Conservation (phyloP, 345 rosid genomes). For the Eucalyptus leucophloia region DNA sequence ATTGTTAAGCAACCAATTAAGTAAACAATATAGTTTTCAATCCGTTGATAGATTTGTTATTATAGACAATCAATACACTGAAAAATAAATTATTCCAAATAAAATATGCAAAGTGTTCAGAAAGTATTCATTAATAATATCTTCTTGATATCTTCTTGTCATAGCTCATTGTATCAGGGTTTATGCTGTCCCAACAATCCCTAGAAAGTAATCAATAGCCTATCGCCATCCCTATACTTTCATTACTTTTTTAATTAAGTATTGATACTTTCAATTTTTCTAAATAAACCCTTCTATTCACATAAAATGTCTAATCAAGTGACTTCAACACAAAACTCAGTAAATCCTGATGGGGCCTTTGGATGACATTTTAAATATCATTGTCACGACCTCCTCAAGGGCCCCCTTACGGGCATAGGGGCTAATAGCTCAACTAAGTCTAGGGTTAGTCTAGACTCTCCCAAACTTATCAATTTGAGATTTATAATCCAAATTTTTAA, state of each 20-base stretch:
- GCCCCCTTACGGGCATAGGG: no score
- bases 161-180: background rate
- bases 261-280: background rate
- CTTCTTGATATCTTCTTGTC: background rate
- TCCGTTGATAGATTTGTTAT: background rate
- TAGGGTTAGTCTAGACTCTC: no score
- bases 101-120: no score
- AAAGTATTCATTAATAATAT: background rate
- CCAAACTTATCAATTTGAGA: no score
- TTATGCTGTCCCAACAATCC: background rate
- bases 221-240: background rate
- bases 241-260: background rate
- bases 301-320: background rate
- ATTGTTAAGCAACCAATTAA: background rate
- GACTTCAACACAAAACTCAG: background rate
- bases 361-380: background rate
- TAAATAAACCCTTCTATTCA: background rate
- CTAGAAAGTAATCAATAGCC: background rate
- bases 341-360: background rate
- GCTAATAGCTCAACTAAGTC: no score
- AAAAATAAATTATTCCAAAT: no score
- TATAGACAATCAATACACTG: no score
- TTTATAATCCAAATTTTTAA: no score
- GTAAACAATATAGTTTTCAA: background rate
- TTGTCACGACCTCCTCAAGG: no score